phyloP scores from a whole-genome alignment of 441 rosid genomes.

The Erodium moschatum region DNA sequence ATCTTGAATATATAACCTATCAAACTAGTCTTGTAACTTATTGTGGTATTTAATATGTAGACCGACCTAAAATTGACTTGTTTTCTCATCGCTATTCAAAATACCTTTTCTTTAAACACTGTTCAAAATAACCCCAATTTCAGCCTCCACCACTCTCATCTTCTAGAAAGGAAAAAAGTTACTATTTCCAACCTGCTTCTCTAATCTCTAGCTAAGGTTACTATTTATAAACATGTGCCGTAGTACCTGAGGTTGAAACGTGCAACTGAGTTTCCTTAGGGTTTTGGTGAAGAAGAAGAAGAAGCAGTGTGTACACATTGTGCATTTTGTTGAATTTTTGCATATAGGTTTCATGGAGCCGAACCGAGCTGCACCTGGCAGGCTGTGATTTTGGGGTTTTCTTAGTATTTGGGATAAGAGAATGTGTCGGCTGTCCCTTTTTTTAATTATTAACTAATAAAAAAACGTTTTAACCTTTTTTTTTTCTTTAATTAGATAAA shows the following conservation, averaged over 20 bases:
- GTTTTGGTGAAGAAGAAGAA: no score
- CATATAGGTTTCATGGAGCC: not conserved
- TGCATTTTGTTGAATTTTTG: no score
- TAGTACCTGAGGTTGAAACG: not conserved
- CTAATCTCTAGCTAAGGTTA: not conserved
- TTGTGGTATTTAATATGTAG: no score
- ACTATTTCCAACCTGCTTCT: not conserved
- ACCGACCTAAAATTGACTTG: no score
- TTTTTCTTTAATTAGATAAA: not conserved
- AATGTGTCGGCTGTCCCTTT: slow-evolving; percentile 16
- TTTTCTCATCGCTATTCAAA: no score
- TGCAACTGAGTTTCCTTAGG: not conserved
- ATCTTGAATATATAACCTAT: no score
- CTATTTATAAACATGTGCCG: not conserved
- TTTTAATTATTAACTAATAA: no score
- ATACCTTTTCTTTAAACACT: no score
- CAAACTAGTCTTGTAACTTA: no score
- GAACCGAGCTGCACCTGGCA: not conserved
- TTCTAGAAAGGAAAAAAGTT: not conserved
- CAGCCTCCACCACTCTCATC: not conserved
- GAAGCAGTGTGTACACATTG: no score
- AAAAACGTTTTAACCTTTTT: not conserved
- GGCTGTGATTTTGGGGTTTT: not conserved
- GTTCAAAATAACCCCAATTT: not conserved
- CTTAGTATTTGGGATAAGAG: not conserved